phyloP scores from a whole-genome alignment of 345 rosid species.

The Cardiospermum halicacabum region DNA sequence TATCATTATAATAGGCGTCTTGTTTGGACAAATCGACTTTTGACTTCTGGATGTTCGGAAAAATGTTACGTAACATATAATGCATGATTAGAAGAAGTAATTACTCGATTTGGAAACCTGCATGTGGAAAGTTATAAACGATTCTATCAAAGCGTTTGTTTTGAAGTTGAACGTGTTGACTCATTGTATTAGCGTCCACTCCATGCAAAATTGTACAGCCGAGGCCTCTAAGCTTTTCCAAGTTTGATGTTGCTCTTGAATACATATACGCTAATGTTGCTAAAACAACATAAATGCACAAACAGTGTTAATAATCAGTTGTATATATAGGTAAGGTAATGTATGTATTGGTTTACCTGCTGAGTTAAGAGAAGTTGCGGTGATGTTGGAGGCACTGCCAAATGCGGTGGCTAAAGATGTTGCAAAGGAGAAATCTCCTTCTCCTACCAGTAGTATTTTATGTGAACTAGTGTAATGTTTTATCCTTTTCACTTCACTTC shows the following conservation, averaged over 20 bases:
- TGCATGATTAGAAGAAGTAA: too few species aligned
- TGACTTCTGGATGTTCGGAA: too few species aligned
- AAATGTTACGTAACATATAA: too few species aligned
- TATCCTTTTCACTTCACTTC: slow-evolving; percentile 21
- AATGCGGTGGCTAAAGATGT: slow-evolving; percentile 43
- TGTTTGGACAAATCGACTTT: too few species aligned
- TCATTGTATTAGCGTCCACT: slow-evolving; percentile 24
- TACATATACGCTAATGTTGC: not conserved
- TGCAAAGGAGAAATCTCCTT: slow-evolving; percentile 58
- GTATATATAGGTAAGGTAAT: too few species aligned
- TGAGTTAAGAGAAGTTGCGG: slow-evolving; percentile 45
- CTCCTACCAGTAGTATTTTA: slow-evolving; percentile 45
- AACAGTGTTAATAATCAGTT: not conserved
- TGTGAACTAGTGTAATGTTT: slow-evolving; percentile 34
- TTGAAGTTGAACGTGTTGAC: slow-evolving; percentile 9
- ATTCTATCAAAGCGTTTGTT: slow-evolving; percentile 19
- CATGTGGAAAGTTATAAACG: slow-evolving; percentile 33
- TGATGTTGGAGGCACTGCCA: slow-evolving; percentile 42
- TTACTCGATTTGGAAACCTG: slow-evolving; percentile 25
- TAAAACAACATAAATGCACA: not conserved
- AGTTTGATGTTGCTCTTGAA: slow-evolving; percentile 11
- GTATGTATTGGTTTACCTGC: slow-evolving; percentile 11
- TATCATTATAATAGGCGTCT: too few species aligned
- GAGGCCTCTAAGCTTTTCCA: slow-evolving; percentile 13
- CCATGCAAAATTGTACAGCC: slow-evolving; percentile 28